These are phyloP conservation scores for Xylaria sp. DNA, from an alignment of 2,329 filamentous ascomycete species.

Conservation along the genomic window DNA sequence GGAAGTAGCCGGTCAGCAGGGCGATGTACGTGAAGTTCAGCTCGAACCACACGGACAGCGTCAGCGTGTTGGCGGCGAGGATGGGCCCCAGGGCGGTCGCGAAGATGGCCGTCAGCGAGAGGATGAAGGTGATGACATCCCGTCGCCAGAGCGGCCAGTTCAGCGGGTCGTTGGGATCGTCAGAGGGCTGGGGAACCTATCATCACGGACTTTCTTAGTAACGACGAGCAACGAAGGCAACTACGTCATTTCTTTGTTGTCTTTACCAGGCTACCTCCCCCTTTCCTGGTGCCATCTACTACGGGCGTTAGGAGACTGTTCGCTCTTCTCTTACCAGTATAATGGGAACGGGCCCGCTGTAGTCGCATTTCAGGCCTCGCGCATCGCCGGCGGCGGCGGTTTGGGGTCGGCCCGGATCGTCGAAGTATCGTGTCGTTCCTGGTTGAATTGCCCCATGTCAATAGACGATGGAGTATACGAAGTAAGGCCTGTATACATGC, in stretches of 20 bases:
- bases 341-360: slow-evolving; percentile 72
- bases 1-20: slow-evolving; percentile 85
- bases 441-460: slow-evolving; percentile 19
- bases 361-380: slow-evolving; percentile 76
- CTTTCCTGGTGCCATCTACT: background rate
- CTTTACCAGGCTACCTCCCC: background rate
- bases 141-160: slow-evolving; percentile 87
- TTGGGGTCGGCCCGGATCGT: slow-evolving; percentile 63
- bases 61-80: slow-evolving; percentile 87
- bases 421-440: slow-evolving; percentile 74
- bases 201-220: slow-evolving; percentile 17
- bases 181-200: slow-evolving; percentile 82
- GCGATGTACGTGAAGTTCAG: slow-evolving; percentile 79
- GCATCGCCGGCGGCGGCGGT: slow-evolving; percentile 49
- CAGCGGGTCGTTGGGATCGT: slow-evolving; percentile 90
- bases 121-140: slow-evolving; percentile 80
- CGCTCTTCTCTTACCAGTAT: slow-evolving; percentile 70
- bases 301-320: background rate
- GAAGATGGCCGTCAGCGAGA: slow-evolving; percentile 84
- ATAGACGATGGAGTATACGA: background rate
- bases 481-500: background rate
- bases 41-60: slow-evolving; percentile 74
- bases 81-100: slow-evolving; percentile 87
- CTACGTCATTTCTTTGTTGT: background rate
- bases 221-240: background rate